A percentile compares a stretch with the other conserved stretches of the same genome.
Evolutionary conservation across 2,329 filamentous ascomycete genomes (phyloP).

Genomic region (Penicillium sclerotigenum): DNA sequence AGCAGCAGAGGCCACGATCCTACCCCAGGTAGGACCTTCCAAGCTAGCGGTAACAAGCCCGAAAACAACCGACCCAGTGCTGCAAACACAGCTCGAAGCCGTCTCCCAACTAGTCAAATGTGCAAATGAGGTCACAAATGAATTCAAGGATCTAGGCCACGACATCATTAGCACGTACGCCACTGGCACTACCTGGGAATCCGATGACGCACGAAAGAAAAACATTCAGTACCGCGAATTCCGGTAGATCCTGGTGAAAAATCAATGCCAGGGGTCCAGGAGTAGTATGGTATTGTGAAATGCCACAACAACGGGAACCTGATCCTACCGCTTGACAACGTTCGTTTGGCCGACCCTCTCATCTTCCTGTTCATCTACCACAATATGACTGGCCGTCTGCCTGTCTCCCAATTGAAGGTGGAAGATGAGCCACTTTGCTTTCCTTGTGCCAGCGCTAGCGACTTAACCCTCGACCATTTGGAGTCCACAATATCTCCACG

Average conservation of each 20-base stretch:
- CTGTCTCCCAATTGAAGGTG: neutral
- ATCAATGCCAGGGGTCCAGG: no score
- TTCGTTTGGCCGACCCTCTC: no score
- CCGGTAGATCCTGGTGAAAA: neutral
- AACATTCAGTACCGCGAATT: neutral
- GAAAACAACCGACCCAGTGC: neutral
- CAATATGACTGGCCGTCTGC: neutral
- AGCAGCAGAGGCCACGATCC: no score
- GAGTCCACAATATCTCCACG: neutral
- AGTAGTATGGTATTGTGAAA: no score
- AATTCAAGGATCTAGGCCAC: no score
- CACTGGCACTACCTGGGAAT: neutral
- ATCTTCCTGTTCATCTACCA: neutral
- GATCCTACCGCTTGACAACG: no score
- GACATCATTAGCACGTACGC: no score
- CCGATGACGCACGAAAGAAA: neutral
- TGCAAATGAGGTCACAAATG: no score
- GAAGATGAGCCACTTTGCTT: neutral
- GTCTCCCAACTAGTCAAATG: no score
- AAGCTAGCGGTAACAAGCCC: neutral
- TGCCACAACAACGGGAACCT: no score
- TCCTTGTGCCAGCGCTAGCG: neutral
- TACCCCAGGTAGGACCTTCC: no score
- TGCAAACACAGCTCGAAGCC: no score
- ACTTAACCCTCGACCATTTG: neutral